Evolutionary conservation across 108 stramenopile species (phyloP).

Genomic region (Fistulifera pelliculosa): DNA sequence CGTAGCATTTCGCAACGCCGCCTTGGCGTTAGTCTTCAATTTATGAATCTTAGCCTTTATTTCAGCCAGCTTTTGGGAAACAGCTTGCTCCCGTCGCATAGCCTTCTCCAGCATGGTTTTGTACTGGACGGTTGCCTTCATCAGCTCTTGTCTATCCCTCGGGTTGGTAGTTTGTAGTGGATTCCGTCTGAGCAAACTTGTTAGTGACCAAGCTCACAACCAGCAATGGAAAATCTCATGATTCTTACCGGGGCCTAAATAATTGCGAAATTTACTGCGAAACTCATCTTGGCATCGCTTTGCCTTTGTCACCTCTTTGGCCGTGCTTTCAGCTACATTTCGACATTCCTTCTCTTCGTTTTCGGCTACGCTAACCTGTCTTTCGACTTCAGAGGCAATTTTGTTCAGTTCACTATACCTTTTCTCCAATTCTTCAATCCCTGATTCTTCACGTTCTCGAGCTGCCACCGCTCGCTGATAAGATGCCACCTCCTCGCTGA

Average conservation of each 20-base stretch:
- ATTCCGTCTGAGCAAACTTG: conserved; percentile 17
- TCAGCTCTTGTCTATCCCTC: conserved; percentile 26
- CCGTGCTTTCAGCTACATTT: conserved; percentile 2
- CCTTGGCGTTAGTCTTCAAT: conserved; percentile 3
- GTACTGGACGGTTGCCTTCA: conserved; percentile 11
- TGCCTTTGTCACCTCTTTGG: conserved; percentile 19
- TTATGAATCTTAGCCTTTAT: conserved; percentile 16
- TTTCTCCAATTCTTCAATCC: conserved; percentile 21
- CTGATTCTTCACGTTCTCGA: conserved; percentile 21
- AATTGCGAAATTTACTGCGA: conserved; percentile 25
- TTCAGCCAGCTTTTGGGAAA: conserved; percentile 12
- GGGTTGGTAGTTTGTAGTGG: conserved; percentile 21
- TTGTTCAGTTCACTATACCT: conserved; percentile 8
- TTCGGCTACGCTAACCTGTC: not conserved
- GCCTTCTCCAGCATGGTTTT: conserved; percentile 21
- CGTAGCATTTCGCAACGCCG: conserved; percentile 1
- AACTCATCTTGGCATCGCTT: conserved; percentile 23
- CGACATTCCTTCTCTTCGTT: conserved; percentile 27
- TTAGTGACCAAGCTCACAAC: too few relatives aligned
- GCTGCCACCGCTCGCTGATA: conserved; percentile 33
- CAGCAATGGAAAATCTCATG: not conserved
- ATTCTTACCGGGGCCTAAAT: conserved; percentile 36
- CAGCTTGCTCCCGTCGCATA: conserved; percentile 14
- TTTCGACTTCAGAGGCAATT: conserved; percentile 14
- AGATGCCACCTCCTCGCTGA: conserved; percentile 47